phyloP scores from a whole-genome alignment of 176 grass and related monocot species.

The Aegilops longissima region DNA sequence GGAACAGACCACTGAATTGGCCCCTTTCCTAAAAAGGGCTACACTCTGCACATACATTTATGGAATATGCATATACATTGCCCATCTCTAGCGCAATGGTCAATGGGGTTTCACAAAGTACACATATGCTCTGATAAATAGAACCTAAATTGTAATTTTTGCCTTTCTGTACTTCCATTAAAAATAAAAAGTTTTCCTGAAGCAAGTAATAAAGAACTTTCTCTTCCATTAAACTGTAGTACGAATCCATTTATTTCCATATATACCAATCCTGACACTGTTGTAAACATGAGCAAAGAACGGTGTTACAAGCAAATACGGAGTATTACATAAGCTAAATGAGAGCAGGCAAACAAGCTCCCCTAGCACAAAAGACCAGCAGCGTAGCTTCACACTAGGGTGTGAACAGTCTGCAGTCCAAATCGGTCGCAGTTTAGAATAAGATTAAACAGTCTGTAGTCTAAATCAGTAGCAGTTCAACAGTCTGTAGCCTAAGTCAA shows the following conservation, averaged over 20 bases:
- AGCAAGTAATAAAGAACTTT: background rate
- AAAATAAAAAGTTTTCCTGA: background rate
- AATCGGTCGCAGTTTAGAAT: slow-evolving; percentile 4
- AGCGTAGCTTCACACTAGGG: background rate
- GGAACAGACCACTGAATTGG: background rate
- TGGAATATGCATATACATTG: slow-evolving; percentile 16
- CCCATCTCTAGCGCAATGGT: background rate
- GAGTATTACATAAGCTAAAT: background rate
- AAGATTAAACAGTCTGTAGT: background rate
- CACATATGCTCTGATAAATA: background rate
- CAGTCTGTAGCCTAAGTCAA: background rate
- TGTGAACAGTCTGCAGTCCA: background rate
- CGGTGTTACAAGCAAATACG: background rate
- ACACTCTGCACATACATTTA: background rate
- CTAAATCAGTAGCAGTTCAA: background rate
- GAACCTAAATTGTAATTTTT: background rate
- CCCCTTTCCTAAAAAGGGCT: background rate
- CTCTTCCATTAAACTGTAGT: background rate
- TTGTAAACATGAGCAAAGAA: background rate
- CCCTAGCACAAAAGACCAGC: background rate
- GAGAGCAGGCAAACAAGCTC: background rate
- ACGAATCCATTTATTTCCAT: background rate
- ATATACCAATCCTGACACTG: background rate
- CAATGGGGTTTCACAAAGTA: background rate
- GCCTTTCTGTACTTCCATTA: background rate